A percentile compares a stretch with the other conserved stretches of the same genome.
phyloP scores from a whole-genome alignment of 805 yeast genomes.

The Kuraishia piskuri region DNA sequence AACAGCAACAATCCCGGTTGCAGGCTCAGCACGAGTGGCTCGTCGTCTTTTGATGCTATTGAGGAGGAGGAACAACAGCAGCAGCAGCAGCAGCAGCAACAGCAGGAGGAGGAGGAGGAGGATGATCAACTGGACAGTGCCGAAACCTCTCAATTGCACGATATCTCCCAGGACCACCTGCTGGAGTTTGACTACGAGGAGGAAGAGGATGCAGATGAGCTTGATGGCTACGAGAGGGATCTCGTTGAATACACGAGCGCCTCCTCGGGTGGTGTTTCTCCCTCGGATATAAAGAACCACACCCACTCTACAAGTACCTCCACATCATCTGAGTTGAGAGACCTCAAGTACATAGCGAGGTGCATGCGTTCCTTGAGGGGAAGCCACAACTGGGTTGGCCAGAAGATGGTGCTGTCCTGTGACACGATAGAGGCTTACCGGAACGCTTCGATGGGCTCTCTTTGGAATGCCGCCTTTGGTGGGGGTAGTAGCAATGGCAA shows the following conservation, averaged over 20 bases:
- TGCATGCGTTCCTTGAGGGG: constrained; percentile 1
- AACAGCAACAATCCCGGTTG: not conserved
- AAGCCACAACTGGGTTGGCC: constrained; percentile 5
- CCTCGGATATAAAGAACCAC: not conserved
- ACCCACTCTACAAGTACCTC: no score
- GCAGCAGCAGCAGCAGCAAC: not conserved
- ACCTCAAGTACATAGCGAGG: constrained; percentile 2
- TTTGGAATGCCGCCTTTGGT: not conserved
- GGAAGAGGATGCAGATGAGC: not conserved
- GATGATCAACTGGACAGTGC: no score
- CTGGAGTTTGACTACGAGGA: not conserved
- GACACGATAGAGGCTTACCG: not conserved
- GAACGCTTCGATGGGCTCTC: not conserved
- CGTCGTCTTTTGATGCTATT: not conserved
- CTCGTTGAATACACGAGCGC: not conserved
- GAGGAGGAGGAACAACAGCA: not conserved
- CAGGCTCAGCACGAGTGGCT: not conserved
- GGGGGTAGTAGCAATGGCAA: not conserved
- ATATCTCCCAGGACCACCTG: not conserved
- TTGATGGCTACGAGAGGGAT: not conserved
- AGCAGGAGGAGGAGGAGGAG: not conserved
- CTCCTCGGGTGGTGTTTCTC: not conserved
- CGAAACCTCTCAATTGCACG: no score
- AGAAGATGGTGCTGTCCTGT: not conserved
- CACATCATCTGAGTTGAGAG: constrained; percentile 2